A percentile compares a stretch with the other conserved stretches of the same genome.
Evolutionary conservation across 441 rosid species (phyloP).

Genomic region (Aleurites moluccanus): DNA sequence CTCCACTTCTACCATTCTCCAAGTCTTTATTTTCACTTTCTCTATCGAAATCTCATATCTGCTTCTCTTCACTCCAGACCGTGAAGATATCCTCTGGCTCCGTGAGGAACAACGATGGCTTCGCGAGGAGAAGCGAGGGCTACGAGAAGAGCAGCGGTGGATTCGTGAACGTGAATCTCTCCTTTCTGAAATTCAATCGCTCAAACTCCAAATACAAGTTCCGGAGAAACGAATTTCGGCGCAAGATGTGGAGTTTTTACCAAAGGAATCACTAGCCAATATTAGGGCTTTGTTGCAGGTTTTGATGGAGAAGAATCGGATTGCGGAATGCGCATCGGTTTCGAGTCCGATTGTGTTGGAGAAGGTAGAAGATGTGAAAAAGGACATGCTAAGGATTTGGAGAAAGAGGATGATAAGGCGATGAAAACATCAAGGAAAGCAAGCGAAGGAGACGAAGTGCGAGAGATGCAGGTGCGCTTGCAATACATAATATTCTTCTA

Average conservation of each 20-base stretch:
- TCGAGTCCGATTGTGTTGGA: constrained; percentile 45
- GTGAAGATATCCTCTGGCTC: constrained; percentile 61
- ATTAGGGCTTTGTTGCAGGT: constrained; percentile 54
- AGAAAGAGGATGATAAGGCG: constrained; percentile 26
- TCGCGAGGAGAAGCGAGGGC: constrained; percentile 92
- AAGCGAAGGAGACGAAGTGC: constrained; percentile 81
- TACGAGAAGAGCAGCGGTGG: constrained; percentile 86
- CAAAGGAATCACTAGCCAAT: constrained; percentile 39
- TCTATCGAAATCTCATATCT: constrained; percentile 29
- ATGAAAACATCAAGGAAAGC: constrained; percentile 56
- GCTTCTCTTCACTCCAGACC: constrained; percentile 32
- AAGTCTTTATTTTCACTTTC: constrained; percentile 30
- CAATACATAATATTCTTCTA: constrained; percentile 13
- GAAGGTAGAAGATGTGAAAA: constrained; percentile 33
- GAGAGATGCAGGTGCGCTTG: constrained; percentile 81
- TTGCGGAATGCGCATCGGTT: constrained; percentile 51
- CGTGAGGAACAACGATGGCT: constrained; percentile 92
- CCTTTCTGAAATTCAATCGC: constrained; percentile 50
- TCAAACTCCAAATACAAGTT: constrained; percentile 55
- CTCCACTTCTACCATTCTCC: constrained; percentile 22
- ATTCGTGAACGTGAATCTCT: constrained; percentile 67
- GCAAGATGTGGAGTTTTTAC: constrained; percentile 36
- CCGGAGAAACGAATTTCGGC: constrained; percentile 41
- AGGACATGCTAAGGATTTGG: constrained; percentile 36
- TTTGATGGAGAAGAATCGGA: constrained; percentile 61